phyloP scores from a whole-genome alignment of 2,329 filamentous ascomycete species.

The Sporothrix dimorphospora region DNA sequence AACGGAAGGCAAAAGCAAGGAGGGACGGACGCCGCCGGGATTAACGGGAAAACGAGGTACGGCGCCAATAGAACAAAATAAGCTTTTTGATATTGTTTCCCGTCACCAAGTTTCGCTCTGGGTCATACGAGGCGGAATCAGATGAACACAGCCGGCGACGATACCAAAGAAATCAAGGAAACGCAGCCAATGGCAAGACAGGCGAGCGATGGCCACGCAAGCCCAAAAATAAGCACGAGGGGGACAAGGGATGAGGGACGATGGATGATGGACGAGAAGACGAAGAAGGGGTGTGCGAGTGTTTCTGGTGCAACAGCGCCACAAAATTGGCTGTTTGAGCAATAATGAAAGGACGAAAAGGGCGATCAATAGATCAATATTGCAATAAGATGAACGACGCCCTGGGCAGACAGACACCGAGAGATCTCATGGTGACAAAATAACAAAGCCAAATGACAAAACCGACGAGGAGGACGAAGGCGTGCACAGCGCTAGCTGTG shows the following conservation, averaged over 20 bases:
- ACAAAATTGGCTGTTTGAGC: conserved; percentile 12
- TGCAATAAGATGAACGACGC: background rate
- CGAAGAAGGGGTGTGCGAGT: background rate
- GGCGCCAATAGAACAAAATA: conserved; percentile 10
- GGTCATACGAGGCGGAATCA: conserved; percentile 14
- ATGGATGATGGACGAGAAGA: background rate
- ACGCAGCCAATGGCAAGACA: background rate
- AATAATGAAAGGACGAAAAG: background rate
- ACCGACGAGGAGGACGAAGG: background rate
- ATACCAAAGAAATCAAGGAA: background rate
- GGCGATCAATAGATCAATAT: background rate
- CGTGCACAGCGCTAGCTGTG: conserved; percentile 12
- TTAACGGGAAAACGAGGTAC: conserved; percentile 17
- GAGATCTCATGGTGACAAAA: conserved; percentile 7
- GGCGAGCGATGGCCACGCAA: background rate
- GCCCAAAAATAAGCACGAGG: conserved; percentile 20
- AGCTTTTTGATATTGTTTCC: conserved; percentile 6
- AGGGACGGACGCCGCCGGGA: conserved; percentile 13
- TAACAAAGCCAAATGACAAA: background rate
- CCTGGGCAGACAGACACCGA: background rate
- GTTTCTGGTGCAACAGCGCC: conserved; percentile 23
- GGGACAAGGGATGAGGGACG: background rate
- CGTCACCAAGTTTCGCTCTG: background rate
- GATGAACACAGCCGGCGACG: background rate
- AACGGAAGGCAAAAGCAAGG: conserved; percentile 17